These are phyloP conservation scores for Aspergillus sp. DNA, from an alignment of 2,329 filamentous ascomycete species.

Conservation along the genomic window DNA sequence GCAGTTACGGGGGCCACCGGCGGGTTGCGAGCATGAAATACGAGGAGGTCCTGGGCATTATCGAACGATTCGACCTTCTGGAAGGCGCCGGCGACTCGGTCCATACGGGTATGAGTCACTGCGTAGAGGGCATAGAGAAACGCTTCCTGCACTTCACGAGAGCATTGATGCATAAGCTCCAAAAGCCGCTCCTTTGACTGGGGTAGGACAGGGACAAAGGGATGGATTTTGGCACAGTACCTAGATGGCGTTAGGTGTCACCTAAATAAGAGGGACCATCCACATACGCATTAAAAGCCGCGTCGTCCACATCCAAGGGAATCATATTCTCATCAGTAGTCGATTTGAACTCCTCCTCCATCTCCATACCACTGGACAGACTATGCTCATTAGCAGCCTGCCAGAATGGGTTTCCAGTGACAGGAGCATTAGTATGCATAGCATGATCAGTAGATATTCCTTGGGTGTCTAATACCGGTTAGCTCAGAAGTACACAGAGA, in stretches of 20 bases:
- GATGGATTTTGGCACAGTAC: constrained; percentile 34
- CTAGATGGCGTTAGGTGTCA: constrained; percentile 16
- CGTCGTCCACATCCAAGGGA: constrained; percentile 29
- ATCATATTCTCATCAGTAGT: constrained; percentile 26
- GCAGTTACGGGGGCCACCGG: constrained; percentile 24
- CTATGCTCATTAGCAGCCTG: constrained; percentile 23
- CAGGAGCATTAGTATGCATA: constrained; percentile 27
- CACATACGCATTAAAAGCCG: constrained; percentile 31
- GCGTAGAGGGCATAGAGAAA: constrained; percentile 33
- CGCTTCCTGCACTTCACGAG: constrained; percentile 31
- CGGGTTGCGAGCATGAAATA: constrained; percentile 30
- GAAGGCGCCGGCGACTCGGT: constrained; percentile 24
- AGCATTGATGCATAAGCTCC: constrained; percentile 30
- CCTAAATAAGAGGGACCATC: neutral
- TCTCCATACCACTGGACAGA: constrained; percentile 22
- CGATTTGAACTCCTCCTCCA: constrained; percentile 22
- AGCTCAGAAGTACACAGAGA: too few relatives aligned
- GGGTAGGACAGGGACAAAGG: constrained; percentile 32
- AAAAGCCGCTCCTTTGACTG: constrained; percentile 30
- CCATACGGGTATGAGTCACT: constrained; percentile 28
- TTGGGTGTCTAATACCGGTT: constrained; percentile 13
- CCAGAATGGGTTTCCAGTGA: constrained; percentile 32
- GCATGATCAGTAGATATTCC: constrained; percentile 25
- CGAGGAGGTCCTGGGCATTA: constrained; percentile 31
- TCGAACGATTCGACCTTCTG: constrained; percentile 29